These are phyloP conservation scores for Rhododendron griersonianum DNA, from an alignment of 148 eudicot genomes.

Conservation along the genomic window DNA sequence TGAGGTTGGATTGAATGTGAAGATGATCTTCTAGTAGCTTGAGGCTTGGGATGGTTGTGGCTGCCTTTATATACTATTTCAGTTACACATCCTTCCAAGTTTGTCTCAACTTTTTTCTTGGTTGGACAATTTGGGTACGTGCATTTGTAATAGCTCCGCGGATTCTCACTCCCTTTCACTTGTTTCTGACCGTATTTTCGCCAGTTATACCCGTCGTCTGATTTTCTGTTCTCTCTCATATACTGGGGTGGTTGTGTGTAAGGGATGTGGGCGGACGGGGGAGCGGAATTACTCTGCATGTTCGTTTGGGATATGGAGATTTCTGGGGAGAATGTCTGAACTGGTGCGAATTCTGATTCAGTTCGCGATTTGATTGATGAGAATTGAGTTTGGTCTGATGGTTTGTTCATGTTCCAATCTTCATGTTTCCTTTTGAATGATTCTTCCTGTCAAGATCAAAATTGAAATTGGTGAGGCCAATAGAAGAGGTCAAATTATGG, in stretches of 20 bases:
- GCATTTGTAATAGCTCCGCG: conserved; percentile 83
- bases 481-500: neutral
- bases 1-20: conserved; percentile 17
- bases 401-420: conserved; percentile 32
- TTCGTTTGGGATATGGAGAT: conserved; percentile 17
- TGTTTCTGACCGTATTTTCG: conserved; percentile 81
- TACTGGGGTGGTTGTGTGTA: conserved; percentile 36
- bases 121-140: conserved; percentile 68
- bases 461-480: neutral
- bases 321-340: conserved; percentile 16
- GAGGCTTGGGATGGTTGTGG: conserved; percentile 82
- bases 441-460: conserved; percentile 16
- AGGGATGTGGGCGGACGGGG: neutral
- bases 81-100: conserved; percentile 59
- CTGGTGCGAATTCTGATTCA: conserved; percentile 5
- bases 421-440: conserved; percentile 23
- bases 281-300: conserved; percentile 5
- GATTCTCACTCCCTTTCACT: conserved; percentile 80
- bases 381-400: conserved; percentile 36
- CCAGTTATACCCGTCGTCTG: conserved; percentile 77
- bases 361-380: conserved; percentile 16
- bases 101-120: conserved; percentile 70
- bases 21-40: conserved; percentile 43
- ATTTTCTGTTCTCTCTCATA: conserved; percentile 49
- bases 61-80: conserved; percentile 79